Evolutionary conservation across 75 land plant genomes (phyloP).

Genomic region (Chamaecyparis obtusa): DNA sequence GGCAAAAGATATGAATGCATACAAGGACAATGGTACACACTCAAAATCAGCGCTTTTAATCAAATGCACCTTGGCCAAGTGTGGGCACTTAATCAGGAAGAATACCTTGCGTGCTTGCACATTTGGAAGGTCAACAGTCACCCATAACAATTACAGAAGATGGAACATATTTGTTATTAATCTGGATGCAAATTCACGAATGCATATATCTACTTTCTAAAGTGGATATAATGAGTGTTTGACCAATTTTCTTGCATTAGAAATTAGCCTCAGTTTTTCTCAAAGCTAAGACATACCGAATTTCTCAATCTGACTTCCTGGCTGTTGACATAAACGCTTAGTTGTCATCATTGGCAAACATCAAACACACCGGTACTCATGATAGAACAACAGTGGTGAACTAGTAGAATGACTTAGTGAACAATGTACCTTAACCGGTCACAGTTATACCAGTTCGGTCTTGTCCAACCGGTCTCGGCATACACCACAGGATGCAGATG

Average conservation of each 20-base stretch:
- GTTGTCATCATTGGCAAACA: too few relatives aligned
- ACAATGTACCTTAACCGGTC: too few relatives aligned
- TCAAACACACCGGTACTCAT: too few relatives aligned
- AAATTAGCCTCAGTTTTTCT: neutral
- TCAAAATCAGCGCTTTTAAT: neutral
- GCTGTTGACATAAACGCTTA: too few relatives aligned
- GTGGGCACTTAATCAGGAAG: neutral
- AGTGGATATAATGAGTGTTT: neutral
- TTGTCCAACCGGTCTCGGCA: too few relatives aligned
- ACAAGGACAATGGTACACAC: neutral
- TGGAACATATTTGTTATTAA: too few relatives aligned
- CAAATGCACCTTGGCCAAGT: neutral
- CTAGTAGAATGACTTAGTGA: too few relatives aligned
- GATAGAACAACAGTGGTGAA: too few relatives aligned
- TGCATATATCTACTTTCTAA: neutral
- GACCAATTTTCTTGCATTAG: neutral
- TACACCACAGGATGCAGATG: too few relatives aligned
- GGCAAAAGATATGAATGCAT: neutral
- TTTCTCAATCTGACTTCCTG: neutral
- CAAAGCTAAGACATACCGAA: neutral
- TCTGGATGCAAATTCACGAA: neutral
- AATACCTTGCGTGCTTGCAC: neutral
- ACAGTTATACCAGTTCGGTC: too few relatives aligned
- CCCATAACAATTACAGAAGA: neutral
- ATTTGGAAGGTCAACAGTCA: neutral